Conservation (phyloP, 2,329 filamentous ascomycete species). For the Seiridium unicorne region DNA sequence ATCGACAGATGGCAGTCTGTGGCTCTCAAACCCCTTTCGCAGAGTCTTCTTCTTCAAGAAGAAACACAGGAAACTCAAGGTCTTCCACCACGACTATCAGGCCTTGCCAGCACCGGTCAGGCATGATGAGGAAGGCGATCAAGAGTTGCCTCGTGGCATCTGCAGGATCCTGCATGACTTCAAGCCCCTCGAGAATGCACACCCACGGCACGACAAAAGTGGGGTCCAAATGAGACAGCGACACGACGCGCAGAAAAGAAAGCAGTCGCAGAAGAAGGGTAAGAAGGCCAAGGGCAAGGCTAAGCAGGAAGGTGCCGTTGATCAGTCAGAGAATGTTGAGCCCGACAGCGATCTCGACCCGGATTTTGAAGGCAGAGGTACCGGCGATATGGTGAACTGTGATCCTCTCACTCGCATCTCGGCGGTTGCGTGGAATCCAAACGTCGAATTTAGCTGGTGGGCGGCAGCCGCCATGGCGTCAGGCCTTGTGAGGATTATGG, state of each 20-base stretch:
- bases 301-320: constrained; percentile 19
- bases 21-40: constrained; percentile 44
- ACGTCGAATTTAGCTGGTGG: constrained; percentile 64
- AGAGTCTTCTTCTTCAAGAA: constrained; percentile 40
- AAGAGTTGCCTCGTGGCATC: constrained; percentile 38
- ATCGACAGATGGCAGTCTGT: constrained; percentile 53
- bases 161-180: constrained; percentile 53
- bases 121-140: constrained; percentile 18
- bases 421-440: constrained; percentile 66
- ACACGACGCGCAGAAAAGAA: constrained; percentile 24
- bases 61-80: constrained; percentile 37
- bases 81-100: constrained; percentile 56
- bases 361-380: constrained; percentile 18
- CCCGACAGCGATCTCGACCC: constrained; percentile 25
- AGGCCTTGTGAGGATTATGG: constrained; percentile 65
- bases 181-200: constrained; percentile 46
- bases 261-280: constrained; percentile 29
- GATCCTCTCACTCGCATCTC: constrained; percentile 64
- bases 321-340: constrained; percentile 5
- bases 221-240: constrained; percentile 36
- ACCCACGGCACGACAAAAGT: constrained; percentile 36
- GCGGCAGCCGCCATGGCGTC: constrained; percentile 65
- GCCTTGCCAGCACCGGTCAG: constrained; percentile 27
- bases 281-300: constrained; percentile 13
- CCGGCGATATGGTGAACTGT: constrained; percentile 49